Conservation (phyloP, 768 basidiomycete species). For the Lactifluus subvellereus region DNA sequence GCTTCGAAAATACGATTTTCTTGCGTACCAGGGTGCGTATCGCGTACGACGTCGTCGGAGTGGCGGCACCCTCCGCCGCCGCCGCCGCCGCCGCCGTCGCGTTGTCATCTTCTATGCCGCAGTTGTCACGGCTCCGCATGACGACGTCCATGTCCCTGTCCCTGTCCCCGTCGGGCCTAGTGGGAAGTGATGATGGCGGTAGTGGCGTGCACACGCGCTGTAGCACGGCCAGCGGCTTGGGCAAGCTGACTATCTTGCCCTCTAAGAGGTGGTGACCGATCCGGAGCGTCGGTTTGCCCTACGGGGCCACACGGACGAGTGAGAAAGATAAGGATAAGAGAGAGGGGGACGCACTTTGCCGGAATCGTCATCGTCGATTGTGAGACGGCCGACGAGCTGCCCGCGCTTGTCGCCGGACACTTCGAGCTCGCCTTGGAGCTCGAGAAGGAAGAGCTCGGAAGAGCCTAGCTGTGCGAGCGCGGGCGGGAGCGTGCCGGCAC, state of each 20-base stretch:
- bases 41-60: constrained; percentile 26
- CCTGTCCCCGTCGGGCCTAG: neutral
- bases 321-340: neutral
- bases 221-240: constrained; percentile 81
- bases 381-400: constrained; percentile 72
- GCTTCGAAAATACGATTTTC: constrained; percentile 78
- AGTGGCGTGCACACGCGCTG: constrained; percentile 34
- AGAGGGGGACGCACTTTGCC: constrained; percentile 40
- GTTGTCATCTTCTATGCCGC: constrained; percentile 4
- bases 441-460: constrained; percentile 76
- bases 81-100: constrained; percentile 7
- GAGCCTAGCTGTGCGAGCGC: constrained; percentile 67
- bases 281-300: constrained; percentile 73
- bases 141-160: constrained; percentile 16
- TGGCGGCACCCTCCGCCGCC: constrained; percentile 12
- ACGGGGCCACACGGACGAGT: neutral
- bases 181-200: neutral
- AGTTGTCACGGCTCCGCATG: constrained; percentile 26
- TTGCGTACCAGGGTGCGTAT: constrained; percentile 67
- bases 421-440: constrained; percentile 80
- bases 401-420: constrained; percentile 65
- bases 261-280: constrained; percentile 91
- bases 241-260: constrained; percentile 68
- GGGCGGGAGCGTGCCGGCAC: constrained; percentile 44
- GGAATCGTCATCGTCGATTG: constrained; percentile 44